Base-by-base conservation (phyloP, 2,329 filamentous ascomycete species). In the Colletotrichum endophyticum region DNA sequence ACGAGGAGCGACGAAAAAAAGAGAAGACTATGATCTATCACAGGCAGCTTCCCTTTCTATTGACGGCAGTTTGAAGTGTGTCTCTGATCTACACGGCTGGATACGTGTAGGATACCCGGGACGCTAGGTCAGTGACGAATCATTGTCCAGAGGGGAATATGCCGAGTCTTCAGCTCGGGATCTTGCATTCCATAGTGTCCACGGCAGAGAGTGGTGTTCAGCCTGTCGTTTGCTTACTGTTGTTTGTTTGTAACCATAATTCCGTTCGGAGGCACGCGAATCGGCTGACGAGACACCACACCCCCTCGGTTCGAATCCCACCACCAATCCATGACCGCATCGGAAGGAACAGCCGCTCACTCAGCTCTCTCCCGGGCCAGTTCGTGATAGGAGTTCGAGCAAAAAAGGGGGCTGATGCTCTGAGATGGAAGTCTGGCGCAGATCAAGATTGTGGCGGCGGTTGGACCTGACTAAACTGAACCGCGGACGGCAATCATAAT, bases 1-100 rank as follows among this genome's bases (percentile, higher is more conserved):
- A 73, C 53, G 73, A 76, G 64, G 44, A 68, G 70, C 70, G 34
- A 73, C 34, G 64, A 73, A 68, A 73, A 73, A 34, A 53, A 66
- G 57, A 73, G 39, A 73, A 64, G 34, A 66, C 64, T 73, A 73
- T 59, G 73, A 76, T 73, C 27, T 66, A 69, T 72, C 32, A 53
- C 32, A 76, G 32, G 62, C 73, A 53, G 56, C 15, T 44, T 53
- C 28, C 70, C 57, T 28, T 66, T 70, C 27, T 62, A 34, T 22
- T 63, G 34, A 22, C 27, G 36, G 15, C 19, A 34, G 8, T 36
- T 6, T 36, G 27, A 19, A 7, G 30, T 27, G 27, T 25, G 49
- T 44, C 8, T 44, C 6, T 34, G 9, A 39, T 59, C 22, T 6
- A n/a, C 53, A 28, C 66, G 66, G 66, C 25, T 56, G 32, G 25